Base-by-base conservation (phyloP, 306 rosid genomes). In the Cyamopsis tetragonoloba region DNA sequence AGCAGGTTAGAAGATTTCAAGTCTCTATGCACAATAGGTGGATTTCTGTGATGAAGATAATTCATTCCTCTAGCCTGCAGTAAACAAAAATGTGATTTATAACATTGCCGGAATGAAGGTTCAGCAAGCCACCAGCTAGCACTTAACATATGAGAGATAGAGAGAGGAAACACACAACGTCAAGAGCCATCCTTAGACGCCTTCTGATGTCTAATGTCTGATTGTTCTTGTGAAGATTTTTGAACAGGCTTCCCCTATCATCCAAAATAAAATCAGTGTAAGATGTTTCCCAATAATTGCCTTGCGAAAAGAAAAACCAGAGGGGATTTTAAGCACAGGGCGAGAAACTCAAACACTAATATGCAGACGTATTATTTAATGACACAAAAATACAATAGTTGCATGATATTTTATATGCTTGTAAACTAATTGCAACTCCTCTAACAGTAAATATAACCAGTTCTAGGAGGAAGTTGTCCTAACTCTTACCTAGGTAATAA, bases 11-110 rank as follows among this genome's bases (percentile, higher is more conserved):
- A 88, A 22, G 95, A 86, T 68, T 91, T 91, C 6, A 91, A 79
- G 68, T 88, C 97, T 71, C 97, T 80, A 59, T 91, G 95, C 32
- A 87, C 87, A 53, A 87, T 88, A 31, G 97, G 95, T 5, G 97
- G 97, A 77, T 84, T 84, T 75, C 86, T 84, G 66, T 49, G 90
- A 73, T 88, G 95, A 79, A 86, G 86, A 81, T 87, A 87, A 72
- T 87, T 91, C 87, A 91, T 82, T 28, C 90, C 95, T 87, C 82
- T 84, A 12, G 90, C 90, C 97, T 91, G 84, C 39, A 79, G 28
- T 31, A 51, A 70, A 46, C 44, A 20, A 70, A 4, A 42, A 49
- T 19, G 32, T 44, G 61, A 34, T 42, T 72, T 26, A 68, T 13
- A 43, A 68, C 65, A 43, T 55, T 23, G 24, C 22, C 38, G 31